phyloP scores from a whole-genome alignment of 768 basidiomycete species.

The Tulasnella sp. region DNA sequence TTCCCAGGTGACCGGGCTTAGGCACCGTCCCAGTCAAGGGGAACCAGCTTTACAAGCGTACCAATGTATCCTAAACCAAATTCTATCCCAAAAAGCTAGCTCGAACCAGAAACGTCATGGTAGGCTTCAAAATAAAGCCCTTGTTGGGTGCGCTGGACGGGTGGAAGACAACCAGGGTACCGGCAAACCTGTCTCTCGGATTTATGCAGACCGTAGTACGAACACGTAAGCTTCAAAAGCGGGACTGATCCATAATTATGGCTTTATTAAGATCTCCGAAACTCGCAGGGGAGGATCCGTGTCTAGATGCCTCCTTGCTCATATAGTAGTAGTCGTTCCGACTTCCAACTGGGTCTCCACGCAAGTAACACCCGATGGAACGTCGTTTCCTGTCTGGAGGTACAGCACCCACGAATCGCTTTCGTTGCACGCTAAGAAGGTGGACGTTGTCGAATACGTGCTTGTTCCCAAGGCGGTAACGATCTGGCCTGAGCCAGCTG shows the following conservation, averaged over 20 bases:
- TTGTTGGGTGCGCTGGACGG: no score
- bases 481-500: neutral
- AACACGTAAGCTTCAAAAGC: no score
- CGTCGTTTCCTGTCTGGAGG: conserved; percentile 6
- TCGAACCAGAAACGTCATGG: no score
- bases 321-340: neutral
- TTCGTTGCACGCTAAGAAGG: conserved; percentile 7
- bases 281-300: neutral
- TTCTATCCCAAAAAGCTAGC: no score
- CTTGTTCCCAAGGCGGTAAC: neutral
- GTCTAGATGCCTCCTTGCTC: neutral
- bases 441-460: neutral
- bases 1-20: no score
- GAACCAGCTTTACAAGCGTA: no score
- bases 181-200: no score
- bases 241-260: neutral
- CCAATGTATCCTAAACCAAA: no score
- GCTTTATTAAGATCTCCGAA: neutral
- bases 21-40: no score
- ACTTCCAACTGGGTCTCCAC: neutral
- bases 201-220: no score
- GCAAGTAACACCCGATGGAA: conserved; percentile 18
- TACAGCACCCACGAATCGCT: conserved; percentile 6
- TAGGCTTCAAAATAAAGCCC: no score
- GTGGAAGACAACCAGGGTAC: no score